Percentiles rank a stretch among this genome's conserved stretches.
These are phyloP conservation scores for Leptographium flavum DNA, from an alignment of 2,329 filamentous ascomycete genomes.

Conservation along the genomic window DNA sequence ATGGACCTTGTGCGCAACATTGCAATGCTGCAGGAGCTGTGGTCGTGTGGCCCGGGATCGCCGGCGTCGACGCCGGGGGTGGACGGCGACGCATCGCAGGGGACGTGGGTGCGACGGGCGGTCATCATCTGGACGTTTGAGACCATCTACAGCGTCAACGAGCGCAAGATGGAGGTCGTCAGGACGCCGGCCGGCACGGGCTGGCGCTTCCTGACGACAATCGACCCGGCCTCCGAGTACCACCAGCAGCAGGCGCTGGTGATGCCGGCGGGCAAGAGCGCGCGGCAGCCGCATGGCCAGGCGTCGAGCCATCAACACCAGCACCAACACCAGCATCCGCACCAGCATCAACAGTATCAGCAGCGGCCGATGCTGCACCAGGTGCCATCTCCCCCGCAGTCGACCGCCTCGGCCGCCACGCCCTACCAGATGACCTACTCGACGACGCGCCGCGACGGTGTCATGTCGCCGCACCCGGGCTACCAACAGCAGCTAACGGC, in stretches of 20 bases:
- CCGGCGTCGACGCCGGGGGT: background rate
- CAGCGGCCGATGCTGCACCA: no score
- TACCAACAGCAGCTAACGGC: conserved; percentile 38
- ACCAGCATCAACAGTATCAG: background rate
- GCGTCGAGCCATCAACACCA: background rate
- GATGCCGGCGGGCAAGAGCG: conserved; percentile 5
- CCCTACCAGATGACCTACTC: conserved; percentile 9
- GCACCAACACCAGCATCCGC: conserved; percentile 1
- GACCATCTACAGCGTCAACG: conserved; percentile 30
- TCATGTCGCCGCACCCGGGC: conserved; percentile 39
- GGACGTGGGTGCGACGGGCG: conserved; percentile 38
- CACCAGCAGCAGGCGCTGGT: conserved; percentile 35
- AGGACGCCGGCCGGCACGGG: conserved; percentile 39
- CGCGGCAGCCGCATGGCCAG: conserved; percentile 33
- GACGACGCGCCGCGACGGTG: conserved; percentile 21
- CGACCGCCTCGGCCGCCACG: background rate
- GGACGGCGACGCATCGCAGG: conserved; percentile 4
- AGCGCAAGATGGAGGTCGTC: conserved; percentile 26
- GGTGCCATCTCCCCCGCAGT: background rate
- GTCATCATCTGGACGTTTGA: conserved; percentile 51
- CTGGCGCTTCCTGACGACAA: conserved; percentile 48
- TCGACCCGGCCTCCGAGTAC: conserved; percentile 44
- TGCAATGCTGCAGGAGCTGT: conserved; percentile 54
- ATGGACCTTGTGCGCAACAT: conserved; percentile 45
- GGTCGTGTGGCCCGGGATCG: conserved; percentile 33